phyloP scores from a whole-genome alignment of 257 asterid species.

The Nicotiana sylvestris region DNA sequence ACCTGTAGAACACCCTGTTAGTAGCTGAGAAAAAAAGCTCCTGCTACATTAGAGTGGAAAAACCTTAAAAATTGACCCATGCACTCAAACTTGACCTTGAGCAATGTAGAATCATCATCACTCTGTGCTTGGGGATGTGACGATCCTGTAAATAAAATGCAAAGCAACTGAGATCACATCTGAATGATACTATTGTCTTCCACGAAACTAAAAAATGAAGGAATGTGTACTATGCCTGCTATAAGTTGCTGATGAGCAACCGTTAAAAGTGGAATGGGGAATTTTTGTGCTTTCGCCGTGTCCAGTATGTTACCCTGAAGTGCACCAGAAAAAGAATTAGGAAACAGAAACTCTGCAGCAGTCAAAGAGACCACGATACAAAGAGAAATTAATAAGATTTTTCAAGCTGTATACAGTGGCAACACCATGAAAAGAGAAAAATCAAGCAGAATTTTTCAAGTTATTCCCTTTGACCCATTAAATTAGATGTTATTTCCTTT shows the following conservation, averaged over 20 bases:
- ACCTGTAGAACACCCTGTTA: conserved; percentile 44
- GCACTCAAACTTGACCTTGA: conserved; percentile 42
- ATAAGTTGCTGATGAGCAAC: conserved; percentile 91
- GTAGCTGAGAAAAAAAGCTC: conserved; percentile 12
- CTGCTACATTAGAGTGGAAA: neutral
- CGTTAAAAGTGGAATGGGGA: conserved; percentile 76
- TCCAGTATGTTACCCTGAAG: conserved; percentile 67
- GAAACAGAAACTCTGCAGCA: neutral
- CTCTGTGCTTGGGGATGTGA: conserved; percentile 38
- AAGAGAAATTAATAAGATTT: neutral
- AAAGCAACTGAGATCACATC: conserved; percentile 14
- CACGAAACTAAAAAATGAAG: neutral
- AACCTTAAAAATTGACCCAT: neutral
- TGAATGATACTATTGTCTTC: neutral
- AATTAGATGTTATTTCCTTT: neutral
- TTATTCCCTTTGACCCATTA: neutral
- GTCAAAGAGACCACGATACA: neutral
- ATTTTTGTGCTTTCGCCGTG: conserved; percentile 59
- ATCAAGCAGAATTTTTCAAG: neutral
- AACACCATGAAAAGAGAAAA: neutral
- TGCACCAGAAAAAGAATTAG: conserved; percentile 22
- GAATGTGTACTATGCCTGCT: conserved; percentile 53
- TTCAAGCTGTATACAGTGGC: neutral
- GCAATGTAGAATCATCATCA: conserved; percentile 44
- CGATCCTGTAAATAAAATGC: conserved; percentile 41